Percentiles rank a stretch among this genome's conserved stretches.
These are phyloP conservation scores for Penicillium polonicum DNA, from an alignment of 2,329 filamentous ascomycete species.

Conservation along the genomic window DNA sequence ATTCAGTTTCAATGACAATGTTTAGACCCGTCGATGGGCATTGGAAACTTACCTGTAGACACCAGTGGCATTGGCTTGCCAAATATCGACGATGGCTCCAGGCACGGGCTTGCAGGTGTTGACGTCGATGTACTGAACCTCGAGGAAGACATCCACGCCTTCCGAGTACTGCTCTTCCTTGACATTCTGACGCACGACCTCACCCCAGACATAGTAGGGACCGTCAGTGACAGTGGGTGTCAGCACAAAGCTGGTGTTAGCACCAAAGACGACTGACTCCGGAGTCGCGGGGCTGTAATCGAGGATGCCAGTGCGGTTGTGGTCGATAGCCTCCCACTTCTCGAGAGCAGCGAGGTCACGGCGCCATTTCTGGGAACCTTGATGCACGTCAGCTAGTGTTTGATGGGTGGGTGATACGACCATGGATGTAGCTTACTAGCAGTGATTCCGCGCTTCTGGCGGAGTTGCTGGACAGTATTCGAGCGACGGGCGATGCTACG, in stretches of 20 bases:
- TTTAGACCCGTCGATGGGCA: not conserved
- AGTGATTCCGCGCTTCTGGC: slow-evolving; percentile 29
- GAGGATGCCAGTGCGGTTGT: slow-evolving; percentile 39
- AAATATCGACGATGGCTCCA: slow-evolving; percentile 46
- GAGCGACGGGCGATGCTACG: slow-evolving; percentile 32
- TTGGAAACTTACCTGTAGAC: slow-evolving; percentile 41
- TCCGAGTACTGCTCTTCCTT: slow-evolving; percentile 38
- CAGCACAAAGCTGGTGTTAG: slow-evolving; percentile 47
- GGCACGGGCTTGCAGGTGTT: slow-evolving; percentile 45
- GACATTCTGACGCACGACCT: slow-evolving; percentile 44
- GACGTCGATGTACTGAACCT: slow-evolving; percentile 50
- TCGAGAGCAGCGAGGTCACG: slow-evolving; percentile 39
- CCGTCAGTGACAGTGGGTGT: slow-evolving; percentile 47
- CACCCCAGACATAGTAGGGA: slow-evolving; percentile 48
- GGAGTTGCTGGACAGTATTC: slow-evolving; percentile 27
- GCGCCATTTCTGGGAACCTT: slow-evolving; percentile 32
- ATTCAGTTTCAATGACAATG: no score
- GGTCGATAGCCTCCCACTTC: slow-evolving; percentile 40
- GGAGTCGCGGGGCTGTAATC: slow-evolving; percentile 29
- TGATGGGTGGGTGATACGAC: not conserved
- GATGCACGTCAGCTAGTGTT: not conserved
- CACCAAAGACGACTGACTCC: slow-evolving; percentile 37
- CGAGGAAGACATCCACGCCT: slow-evolving; percentile 46
- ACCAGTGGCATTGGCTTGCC: slow-evolving; percentile 50
- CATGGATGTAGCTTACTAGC: slow-evolving; percentile 16